These are phyloP conservation scores for Chaetomiaceae sp. DNA, from an alignment of 2,329 filamentous ascomycete species.

Conservation along the genomic window DNA sequence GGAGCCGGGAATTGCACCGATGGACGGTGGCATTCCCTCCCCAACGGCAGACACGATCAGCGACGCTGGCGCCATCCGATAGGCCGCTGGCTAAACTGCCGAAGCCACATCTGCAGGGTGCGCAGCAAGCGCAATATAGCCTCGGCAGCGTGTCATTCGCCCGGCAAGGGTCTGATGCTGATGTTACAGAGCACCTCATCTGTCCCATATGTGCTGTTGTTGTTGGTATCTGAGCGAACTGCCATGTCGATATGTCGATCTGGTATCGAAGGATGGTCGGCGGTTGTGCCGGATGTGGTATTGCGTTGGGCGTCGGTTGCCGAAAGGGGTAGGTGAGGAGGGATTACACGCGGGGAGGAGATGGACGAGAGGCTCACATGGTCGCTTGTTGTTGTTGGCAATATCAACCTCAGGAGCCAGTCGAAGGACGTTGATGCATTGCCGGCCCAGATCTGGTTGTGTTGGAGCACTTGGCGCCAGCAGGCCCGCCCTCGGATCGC, in stretches of 20 bases:
- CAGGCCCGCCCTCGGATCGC: neutral
- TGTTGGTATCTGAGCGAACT: too few relatives aligned
- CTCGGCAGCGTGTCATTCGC: constrained; percentile 7
- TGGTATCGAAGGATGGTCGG: neutral
- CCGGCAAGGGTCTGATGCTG: neutral
- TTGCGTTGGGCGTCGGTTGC: neutral
- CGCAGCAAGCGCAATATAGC: constrained; percentile 1
- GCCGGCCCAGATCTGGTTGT: neutral
- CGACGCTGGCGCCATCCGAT: neutral
- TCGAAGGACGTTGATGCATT: neutral
- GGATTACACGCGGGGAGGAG: neutral
- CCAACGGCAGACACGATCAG: constrained; percentile 1
- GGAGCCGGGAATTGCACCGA: neutral
- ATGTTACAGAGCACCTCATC: constrained; percentile 3
- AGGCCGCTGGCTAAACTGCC: constrained; percentile 21
- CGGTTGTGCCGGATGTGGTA: neutral
- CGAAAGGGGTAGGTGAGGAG: neutral
- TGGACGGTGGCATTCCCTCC: neutral
- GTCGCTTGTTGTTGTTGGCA: neutral
- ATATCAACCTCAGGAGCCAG: neutral
- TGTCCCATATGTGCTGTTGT: neutral
- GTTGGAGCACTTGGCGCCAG: neutral
- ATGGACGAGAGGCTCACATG: neutral
- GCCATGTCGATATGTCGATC: neutral
- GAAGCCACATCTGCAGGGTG: constrained; percentile 9